These are phyloP conservation scores for Microcera coccophila DNA, from an alignment of 2,329 filamentous ascomycete genomes.

Conservation along the genomic window DNA sequence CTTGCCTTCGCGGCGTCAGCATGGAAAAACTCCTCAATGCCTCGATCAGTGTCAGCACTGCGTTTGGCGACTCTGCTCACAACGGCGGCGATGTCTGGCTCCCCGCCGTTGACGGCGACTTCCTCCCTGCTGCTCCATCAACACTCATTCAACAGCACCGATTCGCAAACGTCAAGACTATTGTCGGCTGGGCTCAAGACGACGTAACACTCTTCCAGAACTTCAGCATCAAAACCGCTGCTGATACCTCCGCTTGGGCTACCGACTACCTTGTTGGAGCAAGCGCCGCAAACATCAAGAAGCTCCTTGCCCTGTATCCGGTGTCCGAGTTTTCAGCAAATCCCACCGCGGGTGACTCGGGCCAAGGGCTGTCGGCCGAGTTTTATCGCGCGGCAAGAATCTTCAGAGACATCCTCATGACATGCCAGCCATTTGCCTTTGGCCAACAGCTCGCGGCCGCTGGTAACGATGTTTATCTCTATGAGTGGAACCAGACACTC, in stretches of 20 bases:
- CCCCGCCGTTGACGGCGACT: conserved; percentile 43
- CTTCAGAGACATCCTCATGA: conserved; percentile 50
- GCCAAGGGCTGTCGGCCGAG: conserved; percentile 39
- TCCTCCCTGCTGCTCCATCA: conserved; percentile 41
- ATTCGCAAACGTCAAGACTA: conserved; percentile 61
- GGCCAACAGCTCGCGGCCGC: conserved; percentile 36
- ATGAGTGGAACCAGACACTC: conserved; percentile 53
- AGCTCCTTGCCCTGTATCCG: conserved; percentile 49
- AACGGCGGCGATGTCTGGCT: conserved; percentile 52
- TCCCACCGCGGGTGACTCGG: conserved; percentile 32
- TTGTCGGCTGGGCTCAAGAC: conserved; percentile 52
- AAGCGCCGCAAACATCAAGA: conserved; percentile 31
- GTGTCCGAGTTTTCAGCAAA: conserved; percentile 41
- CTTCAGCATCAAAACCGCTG: conserved; percentile 34
- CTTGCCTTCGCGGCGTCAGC: conserved; percentile 43
- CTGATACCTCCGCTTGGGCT: conserved; percentile 40
- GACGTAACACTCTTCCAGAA: conserved; percentile 44
- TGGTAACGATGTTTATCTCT: conserved; percentile 44
- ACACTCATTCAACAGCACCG: conserved; percentile 52
- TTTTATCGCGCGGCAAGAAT: conserved; percentile 48
- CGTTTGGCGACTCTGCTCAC: conserved; percentile 35
- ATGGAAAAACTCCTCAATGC: conserved; percentile 41
- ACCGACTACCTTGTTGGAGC: conserved; percentile 37
- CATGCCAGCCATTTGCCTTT: conserved; percentile 44
- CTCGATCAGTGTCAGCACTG: conserved; percentile 40